Evolutionary conservation across 148 eudicot species (phyloP).

Genomic region (Heliosperma pusillum): DNA sequence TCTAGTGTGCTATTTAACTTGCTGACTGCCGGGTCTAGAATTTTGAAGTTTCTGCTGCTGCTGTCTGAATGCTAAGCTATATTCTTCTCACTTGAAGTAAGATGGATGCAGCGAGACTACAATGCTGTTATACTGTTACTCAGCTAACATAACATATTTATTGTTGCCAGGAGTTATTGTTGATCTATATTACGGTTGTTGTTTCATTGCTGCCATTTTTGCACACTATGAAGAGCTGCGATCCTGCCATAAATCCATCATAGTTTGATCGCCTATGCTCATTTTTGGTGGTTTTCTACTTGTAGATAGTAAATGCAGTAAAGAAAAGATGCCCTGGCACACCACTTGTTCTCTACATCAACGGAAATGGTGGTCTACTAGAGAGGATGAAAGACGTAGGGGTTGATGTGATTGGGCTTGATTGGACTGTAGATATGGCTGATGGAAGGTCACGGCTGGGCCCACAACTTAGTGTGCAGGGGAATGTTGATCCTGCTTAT

Average conservation of each 20-base stretch:
- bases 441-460: slow-evolving; percentile 92
- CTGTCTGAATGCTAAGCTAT: no score
- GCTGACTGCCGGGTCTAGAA: no score
- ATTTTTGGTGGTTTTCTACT: slow-evolving; percentile 1
- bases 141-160: no score
- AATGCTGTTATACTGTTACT: no score
- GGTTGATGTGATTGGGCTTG: slow-evolving; percentile 91
- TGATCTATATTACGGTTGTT: no score
- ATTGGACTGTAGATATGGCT: slow-evolving; percentile 98
- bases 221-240: neutral
- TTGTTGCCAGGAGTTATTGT: no score
- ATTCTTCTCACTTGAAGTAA: no score
- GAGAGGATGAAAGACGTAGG: slow-evolving; percentile 92
- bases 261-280: neutral
- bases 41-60: no score
- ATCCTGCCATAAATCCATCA: no score
- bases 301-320: slow-evolving; percentile 70
- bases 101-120: no score
- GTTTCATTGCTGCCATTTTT: neutral
- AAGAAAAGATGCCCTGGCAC: slow-evolving; percentile 73
- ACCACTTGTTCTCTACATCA: slow-evolving; percentile 88
- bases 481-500: slow-evolving; percentile 89
- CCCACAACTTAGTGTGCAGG: slow-evolving; percentile 66
- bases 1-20: slow-evolving; percentile 1
- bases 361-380: slow-evolving; percentile 91